A percentile compares a stretch with the other conserved stretches of the same genome.
phyloP scores from a whole-genome alignment of 2,329 filamentous ascomycete species.

The Aureobasidium sp. region DNA sequence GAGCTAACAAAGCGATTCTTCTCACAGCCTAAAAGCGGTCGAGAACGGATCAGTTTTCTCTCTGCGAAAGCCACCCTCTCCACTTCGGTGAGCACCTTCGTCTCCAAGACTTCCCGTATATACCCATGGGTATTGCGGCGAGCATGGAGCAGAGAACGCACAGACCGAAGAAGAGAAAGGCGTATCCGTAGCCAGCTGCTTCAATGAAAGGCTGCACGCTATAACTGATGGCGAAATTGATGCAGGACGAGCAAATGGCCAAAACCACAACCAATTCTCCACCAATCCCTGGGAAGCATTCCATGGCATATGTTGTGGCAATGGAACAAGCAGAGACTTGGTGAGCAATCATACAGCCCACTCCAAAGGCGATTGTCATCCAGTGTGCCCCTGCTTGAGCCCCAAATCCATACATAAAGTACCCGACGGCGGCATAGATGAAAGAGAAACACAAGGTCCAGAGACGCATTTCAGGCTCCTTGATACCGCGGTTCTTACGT shows the following conservation, averaged over 20 bases:
- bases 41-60: slow-evolving; percentile 2
- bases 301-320: slow-evolving; percentile 35
- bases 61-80: slow-evolving; percentile 12
- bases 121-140: slow-evolving; percentile 23
- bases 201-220: slow-evolving; percentile 34
- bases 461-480: slow-evolving; percentile 22
- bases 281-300: slow-evolving; percentile 28
- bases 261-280: slow-evolving; percentile 24
- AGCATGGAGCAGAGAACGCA: slow-evolving; percentile 21
- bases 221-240: slow-evolving; percentile 31
- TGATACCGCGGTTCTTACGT: slow-evolving; percentile 17
- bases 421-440: slow-evolving; percentile 27
- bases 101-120: slow-evolving; percentile 29
- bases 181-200: slow-evolving; percentile 22
- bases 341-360: slow-evolving; percentile 33
- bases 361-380: slow-evolving; percentile 28
- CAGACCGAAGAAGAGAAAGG: slow-evolving; percentile 29
- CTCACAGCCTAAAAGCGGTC: not conserved
- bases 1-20: not conserved
- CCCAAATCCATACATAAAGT: slow-evolving; percentile 33
- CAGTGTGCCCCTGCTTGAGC: slow-evolving; percentile 27
- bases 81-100: slow-evolving; percentile 15
- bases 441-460: slow-evolving; percentile 28
- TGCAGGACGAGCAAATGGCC: slow-evolving; percentile 22
- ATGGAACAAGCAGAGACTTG: slow-evolving; percentile 32